Conservation (phyloP, 164 flowering plant species). For the grape (Vitis vinifera) region ASM3070453v1 NC_081806.1:19163001-19163500, state of each 20-base stretch:
- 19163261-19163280: background rate
- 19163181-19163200: background rate
- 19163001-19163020: no score
- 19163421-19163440: background rate
- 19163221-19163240: background rate
- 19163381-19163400: no score
- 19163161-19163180: background rate
- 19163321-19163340: no score
- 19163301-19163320: no score
- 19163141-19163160: no score
- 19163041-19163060: no score
- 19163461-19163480: background rate
- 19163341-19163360: no score
- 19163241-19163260: background rate
- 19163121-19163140: background rate
- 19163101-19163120: background rate
- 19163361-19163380: no score
- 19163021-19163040: no score
- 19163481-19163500: background rate
- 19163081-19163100: conserved; percentile 4
- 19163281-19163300: no score
- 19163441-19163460: background rate
- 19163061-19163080: background rate
- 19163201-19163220: background rate
- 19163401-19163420: no score